Percentiles rank a stretch among this genome's conserved stretches.
These are phyloP conservation scores for Phialocephala sp. DNA, from an alignment of 2,329 filamentous ascomycete species.

Conservation along the genomic window DNA sequence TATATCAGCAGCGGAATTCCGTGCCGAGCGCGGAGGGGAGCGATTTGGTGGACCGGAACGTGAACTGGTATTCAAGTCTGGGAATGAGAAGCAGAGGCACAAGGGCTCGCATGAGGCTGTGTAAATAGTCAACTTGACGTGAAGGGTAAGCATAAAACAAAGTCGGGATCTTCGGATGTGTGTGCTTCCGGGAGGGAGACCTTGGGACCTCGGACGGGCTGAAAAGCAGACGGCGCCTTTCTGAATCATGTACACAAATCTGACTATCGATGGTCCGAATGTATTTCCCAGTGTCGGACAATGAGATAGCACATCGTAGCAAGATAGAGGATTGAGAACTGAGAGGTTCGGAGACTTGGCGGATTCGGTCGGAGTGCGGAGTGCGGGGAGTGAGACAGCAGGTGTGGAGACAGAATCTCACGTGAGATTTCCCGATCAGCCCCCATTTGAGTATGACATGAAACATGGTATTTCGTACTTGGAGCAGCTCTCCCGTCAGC, in stretches of 20 bases:
- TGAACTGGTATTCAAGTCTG: neutral
- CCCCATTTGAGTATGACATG: neutral
- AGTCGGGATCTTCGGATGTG: neutral
- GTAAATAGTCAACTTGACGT: neutral
- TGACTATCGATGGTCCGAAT: neutral
- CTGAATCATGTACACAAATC: neutral
- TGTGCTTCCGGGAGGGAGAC: too few relatives aligned
- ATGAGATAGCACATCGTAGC: neutral
- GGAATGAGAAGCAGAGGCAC: neutral
- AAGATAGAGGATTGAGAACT: neutral
- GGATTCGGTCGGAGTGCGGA: neutral
- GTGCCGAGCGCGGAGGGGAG: neutral
- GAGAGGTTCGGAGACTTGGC: neutral
- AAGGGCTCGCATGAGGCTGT: neutral
- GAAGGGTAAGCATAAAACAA: neutral
- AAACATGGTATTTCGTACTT: neutral
- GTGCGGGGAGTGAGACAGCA: neutral
- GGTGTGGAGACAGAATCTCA: too few relatives aligned
- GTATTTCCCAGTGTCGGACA: neutral
- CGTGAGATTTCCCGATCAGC: neutral
- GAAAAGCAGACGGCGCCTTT: neutral
- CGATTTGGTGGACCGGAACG: neutral
- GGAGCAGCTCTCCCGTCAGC: neutral
- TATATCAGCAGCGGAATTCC: neutral
- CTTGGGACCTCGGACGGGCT: neutral